Evolutionary conservation across 2,329 filamentous ascomycete species (phyloP), one percentile per base, ranked within the genome.

Genomic region (Neoascochyta sp.): DNA sequence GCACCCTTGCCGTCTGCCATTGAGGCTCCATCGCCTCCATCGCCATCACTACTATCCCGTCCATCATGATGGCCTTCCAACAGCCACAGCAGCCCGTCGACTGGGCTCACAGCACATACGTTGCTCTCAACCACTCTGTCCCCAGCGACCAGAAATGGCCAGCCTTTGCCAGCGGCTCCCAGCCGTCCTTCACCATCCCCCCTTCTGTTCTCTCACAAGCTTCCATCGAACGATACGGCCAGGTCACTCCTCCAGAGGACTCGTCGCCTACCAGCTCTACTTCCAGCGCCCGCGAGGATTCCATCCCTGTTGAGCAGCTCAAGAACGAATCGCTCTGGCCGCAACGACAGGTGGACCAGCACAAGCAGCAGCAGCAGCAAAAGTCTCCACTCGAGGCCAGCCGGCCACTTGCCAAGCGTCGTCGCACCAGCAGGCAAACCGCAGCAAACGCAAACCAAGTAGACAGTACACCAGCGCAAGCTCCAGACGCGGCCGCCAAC

Each of bases 241-340:
- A 62, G 31, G 41, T 62, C 25, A 63, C 60, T 7, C 60, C 60
- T 2, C 60, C 60, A 3, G 58, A 62, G 11, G 55, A 63, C 9
- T 41, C 47, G 16, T 61, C 58, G 2, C 57, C 57, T 7, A 41
- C 44, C 1, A 36, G 50, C n/a, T 36, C 29, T 2, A 18, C 11
- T 10, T 34, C 19, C 22, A 20, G 46, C 7, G 28, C 31, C 4
- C 43, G 51, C 11, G 43, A 52, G 11, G 19, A 13, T 8, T 56
- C 56, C n/a, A 52, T 59, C 21, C 44, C 57, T 6, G 40, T 54
- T 6, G 50, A 57, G 17, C 39, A 57, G 23, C 47, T 57, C 7
- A 43, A 39, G 29, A 53, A 55, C 38, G 57, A 60, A 22, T 29
- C 50, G 1, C 36, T 44, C 3, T 58, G 51, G 44, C 45, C 53